These are phyloP conservation scores for Citeromyces siamensis DNA, from an alignment of 1,139 yeast species.

Conservation along the genomic window DNA sequence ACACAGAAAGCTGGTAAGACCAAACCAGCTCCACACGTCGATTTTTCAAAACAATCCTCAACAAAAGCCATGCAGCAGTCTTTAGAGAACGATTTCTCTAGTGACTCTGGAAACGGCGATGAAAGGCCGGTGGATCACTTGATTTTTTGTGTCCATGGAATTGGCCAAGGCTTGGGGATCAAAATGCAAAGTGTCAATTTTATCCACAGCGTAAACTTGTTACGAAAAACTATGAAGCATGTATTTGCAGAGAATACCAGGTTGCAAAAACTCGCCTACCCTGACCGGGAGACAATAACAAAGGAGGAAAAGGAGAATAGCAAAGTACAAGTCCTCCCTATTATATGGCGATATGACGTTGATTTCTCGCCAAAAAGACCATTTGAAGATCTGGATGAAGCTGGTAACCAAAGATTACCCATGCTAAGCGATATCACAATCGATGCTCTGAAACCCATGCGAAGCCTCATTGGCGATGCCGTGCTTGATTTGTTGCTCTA, in stretches of 20 bases:
- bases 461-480: slow-evolving; percentile 78
- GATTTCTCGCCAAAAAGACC: slow-evolving; percentile 38
- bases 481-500: slow-evolving; percentile 74
- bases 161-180: slow-evolving; percentile 81
- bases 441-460: slow-evolving; percentile 66
- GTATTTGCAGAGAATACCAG: slow-evolving; percentile 35
- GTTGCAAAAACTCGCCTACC: slow-evolving; percentile 13
- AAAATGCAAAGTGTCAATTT: slow-evolving; percentile 76
- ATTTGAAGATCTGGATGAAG: slow-evolving; percentile 17
- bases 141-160: slow-evolving; percentile 82
- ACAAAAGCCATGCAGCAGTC: slow-evolving; percentile 25
- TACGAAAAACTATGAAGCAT: slow-evolving; percentile 51
- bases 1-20: slow-evolving; percentile 3
- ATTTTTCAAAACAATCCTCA: slow-evolving; percentile 8
- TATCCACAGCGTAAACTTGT: slow-evolving; percentile 68
- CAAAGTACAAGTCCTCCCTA: slow-evolving; percentile 64
- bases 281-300: too few relatives aligned
- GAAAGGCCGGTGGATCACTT: slow-evolving; percentile 63
- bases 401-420: slow-evolving; percentile 36
- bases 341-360: slow-evolving; percentile 65
- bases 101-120: slow-evolving; percentile 23
- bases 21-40: not conserved
- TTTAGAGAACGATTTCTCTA: slow-evolving; percentile 40
- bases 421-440: slow-evolving; percentile 62
- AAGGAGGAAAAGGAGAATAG: slow-evolving; percentile 12